Base-by-base conservation (phyloP, 257 asterid species). In the Avicennia marina region DNA sequence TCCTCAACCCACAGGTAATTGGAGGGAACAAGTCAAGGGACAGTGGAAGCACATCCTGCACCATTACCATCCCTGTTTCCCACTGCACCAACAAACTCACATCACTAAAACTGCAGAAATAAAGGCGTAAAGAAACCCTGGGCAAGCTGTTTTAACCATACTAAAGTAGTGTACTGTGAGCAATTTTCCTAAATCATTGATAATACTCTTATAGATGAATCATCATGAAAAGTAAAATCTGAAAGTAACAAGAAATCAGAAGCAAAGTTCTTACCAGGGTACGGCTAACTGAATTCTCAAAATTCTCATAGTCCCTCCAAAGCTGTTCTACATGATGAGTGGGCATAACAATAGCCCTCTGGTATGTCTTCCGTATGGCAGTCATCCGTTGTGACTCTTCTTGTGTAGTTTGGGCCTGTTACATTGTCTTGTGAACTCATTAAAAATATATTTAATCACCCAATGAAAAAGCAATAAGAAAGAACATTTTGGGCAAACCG, bases 251-350 rank as follows among this genome's bases (percentile, higher is more conserved):
- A 40, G 41, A 65, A 44, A 57, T 49, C 45, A 46, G 57, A 56
- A 69, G 34, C 52, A 48, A 54, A 56, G 15, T 29, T 24, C 55
- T 45, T 83, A 93, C 98, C 97, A 89, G 75, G 43, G 97, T 78
- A 54, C 97, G 98, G 82, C 94, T 84, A 63, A 89, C 91, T 24
- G 98, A 71, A 72, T 89, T 93, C 70, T 93, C 98, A 77, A 93
- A 93, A 81, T 67, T 89, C 77, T 89, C 98, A 45, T 93, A 93
- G 66, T 93, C 98, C 75, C 94, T 86, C 98, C 97, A 93, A 57
- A 93, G 90, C 64, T 93, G 98, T 84, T 89, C 97, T 53, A 86
- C 81, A 38, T 79, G 93, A 71, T 83, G 93, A 38, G 90, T 83
- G 22, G 98, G 98, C 72, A 91, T 83, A 46, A 93, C 77, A 65